These are phyloP conservation scores for Gossypium sturtianum DNA, from an alignment of 345 rosid species.

Conservation along the genomic window DNA sequence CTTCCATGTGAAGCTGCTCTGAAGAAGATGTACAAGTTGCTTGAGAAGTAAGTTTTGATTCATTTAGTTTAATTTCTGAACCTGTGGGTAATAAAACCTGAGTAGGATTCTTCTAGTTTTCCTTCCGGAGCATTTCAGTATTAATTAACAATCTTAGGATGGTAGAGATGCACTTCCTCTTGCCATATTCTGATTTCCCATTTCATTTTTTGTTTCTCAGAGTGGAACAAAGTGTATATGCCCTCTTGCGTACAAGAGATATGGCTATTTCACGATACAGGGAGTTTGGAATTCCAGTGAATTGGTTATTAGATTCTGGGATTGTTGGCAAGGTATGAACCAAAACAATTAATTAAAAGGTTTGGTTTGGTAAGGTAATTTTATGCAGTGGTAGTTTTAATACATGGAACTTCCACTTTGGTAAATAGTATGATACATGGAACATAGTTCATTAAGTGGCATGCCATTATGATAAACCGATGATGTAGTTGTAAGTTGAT, in stretches of 20 bases:
- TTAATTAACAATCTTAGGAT: background rate
- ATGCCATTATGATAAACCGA: background rate
- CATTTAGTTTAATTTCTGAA: background rate
- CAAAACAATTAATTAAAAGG: background rate
- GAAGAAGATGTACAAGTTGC: conserved; percentile 90
- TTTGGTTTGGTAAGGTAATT: background rate
- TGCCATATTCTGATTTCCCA: conserved; percentile 6
- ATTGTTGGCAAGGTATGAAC: conserved; percentile 86
- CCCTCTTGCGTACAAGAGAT: conserved; percentile 89
- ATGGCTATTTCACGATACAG: conserved; percentile 82
- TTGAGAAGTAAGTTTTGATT: conserved; percentile 68
- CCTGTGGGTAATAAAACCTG: background rate
- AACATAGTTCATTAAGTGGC: background rate
- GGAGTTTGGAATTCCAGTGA: conserved; percentile 83
- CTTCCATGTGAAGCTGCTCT: conserved; percentile 83
- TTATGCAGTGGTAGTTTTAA: background rate
- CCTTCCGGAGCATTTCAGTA: conserved; percentile 4
- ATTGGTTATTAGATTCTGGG: conserved; percentile 84
- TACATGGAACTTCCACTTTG: background rate
- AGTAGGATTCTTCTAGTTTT: background rate
- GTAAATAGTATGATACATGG: background rate
- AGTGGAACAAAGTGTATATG: conserved; percentile 87
- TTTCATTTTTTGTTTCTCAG: conserved; percentile 27
- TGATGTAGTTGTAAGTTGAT: background rate
- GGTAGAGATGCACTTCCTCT: background rate